These are phyloP conservation scores for Cymbopogon citratus DNA, from an alignment of 176 grass and related monocot species.

Conservation along the genomic window DNA sequence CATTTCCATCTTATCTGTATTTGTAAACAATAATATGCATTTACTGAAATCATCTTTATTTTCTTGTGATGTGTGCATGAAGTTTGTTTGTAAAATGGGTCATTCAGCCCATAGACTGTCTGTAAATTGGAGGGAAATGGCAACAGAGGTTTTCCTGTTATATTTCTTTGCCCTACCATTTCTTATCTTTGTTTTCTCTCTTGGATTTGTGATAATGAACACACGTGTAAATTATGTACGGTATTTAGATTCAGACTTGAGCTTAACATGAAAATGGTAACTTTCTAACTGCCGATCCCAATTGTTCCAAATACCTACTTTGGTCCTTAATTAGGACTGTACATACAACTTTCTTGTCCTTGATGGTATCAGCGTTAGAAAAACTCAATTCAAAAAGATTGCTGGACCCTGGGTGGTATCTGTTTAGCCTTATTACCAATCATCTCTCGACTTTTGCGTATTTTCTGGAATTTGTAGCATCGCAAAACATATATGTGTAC, in stretches of 20 bases:
- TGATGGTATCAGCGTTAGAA: background rate
- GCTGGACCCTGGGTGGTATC: background rate
- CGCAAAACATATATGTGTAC: background rate
- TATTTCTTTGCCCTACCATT: background rate
- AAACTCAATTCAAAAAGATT: background rate
- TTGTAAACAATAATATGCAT: slow-evolving; percentile 9
- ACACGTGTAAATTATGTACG: background rate
- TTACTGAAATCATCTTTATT: slow-evolving; percentile 12
- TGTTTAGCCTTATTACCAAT: background rate
- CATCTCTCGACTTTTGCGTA: background rate
- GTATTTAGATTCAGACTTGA: slow-evolving; percentile 4
- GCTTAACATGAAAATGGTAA: slow-evolving; percentile 1
- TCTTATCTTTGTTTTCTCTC: background rate
- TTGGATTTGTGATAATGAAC: background rate
- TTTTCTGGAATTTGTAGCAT: background rate
- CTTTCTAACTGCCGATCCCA: background rate
- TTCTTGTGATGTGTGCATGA: background rate
- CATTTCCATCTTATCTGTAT: slow-evolving; percentile 2
- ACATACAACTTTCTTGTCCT: background rate
- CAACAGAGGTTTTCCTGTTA: background rate
- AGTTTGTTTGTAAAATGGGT: slow-evolving; percentile 3
- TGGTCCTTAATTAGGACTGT: background rate
- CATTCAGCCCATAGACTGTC: background rate
- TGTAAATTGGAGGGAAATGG: background rate
- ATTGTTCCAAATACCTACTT: background rate